Evolutionary conservation across 169 alveolate species (phyloP), one percentile per base, ranked within the genome.

Genomic region (Eimeria nieschulzi): DNA sequence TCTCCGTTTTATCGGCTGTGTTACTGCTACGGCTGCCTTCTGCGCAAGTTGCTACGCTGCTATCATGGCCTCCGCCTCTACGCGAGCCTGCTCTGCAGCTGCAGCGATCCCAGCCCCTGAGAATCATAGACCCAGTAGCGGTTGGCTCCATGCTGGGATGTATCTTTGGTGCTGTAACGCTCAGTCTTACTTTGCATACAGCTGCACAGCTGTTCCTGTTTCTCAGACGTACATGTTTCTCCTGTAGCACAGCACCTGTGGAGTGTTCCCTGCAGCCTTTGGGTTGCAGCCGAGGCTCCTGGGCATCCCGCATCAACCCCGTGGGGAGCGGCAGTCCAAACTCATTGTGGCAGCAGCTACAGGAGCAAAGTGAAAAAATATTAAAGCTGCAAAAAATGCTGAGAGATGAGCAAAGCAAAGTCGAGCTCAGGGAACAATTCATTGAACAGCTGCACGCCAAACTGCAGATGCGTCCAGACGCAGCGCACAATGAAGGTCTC

Each of bases 51-150:
- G 88, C 88, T 15, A 17, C 75, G 7, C 39, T 80, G 75, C 72
- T 80, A 59, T 21, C 88, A 15, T 80, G 72, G 88, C 88, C 88
- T 1, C 64, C 88, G 21, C 88, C 88, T 61, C 54, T 80, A 75
- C 72, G 75, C 15, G 75, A 80, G 75, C 88, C 88, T 15, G 88
- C 72, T 13, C 56, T 61, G 8, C 59, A 59, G 88, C 76, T 80
- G 88, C 88, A 80, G 88, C 88, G 88, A 33, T 80, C 88, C 5
- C 88, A 80, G 88, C 88, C 88, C 63, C 88, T 80, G 61, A 25
- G 21, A 53, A 80, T 80, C 9, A 80, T 80, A 17, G 88, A 80
- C n/a, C 88, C 88, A 15, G 88, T 80, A n/a, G 88, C 88, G 56
- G 88, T 80, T 23, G 88, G 88, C 23, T 80, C 88, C 26, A 80